phyloP scores from a whole-genome alignment of 495 filamentous ascomycete species.

The Astrocystis sublimbata region DNA sequence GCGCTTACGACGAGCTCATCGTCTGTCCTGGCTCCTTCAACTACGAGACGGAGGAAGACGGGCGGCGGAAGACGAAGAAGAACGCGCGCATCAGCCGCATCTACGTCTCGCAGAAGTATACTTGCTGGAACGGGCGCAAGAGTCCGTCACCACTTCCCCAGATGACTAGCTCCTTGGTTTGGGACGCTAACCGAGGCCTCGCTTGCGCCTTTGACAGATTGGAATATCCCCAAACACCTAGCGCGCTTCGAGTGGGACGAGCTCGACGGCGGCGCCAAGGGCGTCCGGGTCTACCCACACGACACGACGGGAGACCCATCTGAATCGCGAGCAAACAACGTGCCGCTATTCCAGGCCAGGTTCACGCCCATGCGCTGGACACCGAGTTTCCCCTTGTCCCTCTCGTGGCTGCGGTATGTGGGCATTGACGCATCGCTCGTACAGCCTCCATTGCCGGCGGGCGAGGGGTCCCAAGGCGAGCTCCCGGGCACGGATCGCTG shows the following conservation, averaged over 20 bases:
- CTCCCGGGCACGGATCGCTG: constrained; percentile 39
- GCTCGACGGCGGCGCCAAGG: constrained; percentile 33
- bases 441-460: constrained; percentile 48
- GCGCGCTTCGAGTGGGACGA: constrained; percentile 51
- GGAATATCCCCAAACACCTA: constrained; percentile 58
- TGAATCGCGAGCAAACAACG: constrained; percentile 27
- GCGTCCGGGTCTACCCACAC: constrained; percentile 47
- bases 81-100: constrained; percentile 44
- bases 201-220: no score
- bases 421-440: constrained; percentile 39
- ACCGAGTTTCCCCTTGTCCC: constrained; percentile 45
- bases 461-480: constrained; percentile 32
- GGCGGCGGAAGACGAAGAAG: constrained; percentile 27
- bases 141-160: constrained; percentile 19
- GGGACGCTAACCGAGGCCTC: not conserved
- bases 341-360: constrained; percentile 47
- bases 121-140: constrained; percentile 48
- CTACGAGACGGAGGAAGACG: constrained; percentile 34
- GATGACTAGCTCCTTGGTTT: not conserved
- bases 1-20: constrained; percentile 53
- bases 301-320: constrained; percentile 23
- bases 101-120: constrained; percentile 53
- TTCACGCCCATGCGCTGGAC: constrained; percentile 42
- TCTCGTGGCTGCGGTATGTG: constrained; percentile 32
- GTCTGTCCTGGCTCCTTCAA: constrained; percentile 47